Conservation (phyloP, 805 yeast species). For the Kluyveromyces lactis region DNA sequence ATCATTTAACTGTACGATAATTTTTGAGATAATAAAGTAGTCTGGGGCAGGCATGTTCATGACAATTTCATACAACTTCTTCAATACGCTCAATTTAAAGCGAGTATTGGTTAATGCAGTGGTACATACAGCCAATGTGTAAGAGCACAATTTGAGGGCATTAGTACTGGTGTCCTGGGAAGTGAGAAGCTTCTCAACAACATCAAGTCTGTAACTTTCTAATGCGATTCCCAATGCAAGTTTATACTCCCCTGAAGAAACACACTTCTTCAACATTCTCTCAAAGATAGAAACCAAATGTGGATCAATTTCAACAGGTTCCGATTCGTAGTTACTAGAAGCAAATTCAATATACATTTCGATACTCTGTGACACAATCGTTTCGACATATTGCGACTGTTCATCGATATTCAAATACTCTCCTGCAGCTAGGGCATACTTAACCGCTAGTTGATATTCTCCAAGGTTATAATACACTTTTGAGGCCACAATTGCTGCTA, state of each 20-base stretch:
- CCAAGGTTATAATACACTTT: slow-evolving; percentile 89
- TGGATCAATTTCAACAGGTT: slow-evolving; percentile 39
- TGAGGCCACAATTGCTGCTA: slow-evolving; percentile 90
- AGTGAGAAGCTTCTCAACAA: slow-evolving; percentile 52
- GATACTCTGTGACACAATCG: slow-evolving; percentile 89
- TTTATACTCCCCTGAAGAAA: slow-evolving; percentile 58
- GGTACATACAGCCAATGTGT: slow-evolving; percentile 67
- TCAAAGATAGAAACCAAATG: slow-evolving; percentile 69
- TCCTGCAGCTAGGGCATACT: slow-evolving; percentile 80
- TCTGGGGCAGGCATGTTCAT: slow-evolving; percentile 58
- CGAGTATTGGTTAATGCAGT: slow-evolving; percentile 54
- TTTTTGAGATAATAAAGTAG: slow-evolving; percentile 74
- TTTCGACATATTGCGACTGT: slow-evolving; percentile 80
- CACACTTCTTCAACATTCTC: slow-evolving; percentile 77
- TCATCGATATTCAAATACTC: slow-evolving; percentile 63
- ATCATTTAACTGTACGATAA: slow-evolving; percentile 83
- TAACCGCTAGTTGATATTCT: slow-evolving; percentile 85
- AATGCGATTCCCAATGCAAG: slow-evolving; percentile 86
- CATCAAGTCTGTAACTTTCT: slow-evolving; percentile 80
- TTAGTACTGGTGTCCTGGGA: slow-evolving; percentile 41
- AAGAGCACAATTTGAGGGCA: slow-evolving; percentile 51
- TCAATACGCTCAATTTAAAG: slow-evolving; percentile 60
- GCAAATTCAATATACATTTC: slow-evolving; percentile 67
- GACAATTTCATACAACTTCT: slow-evolving; percentile 52
- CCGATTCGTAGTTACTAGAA: slow-evolving; percentile 37